These are phyloP conservation scores for Fusarium torulosum DNA, from an alignment of 2,329 filamentous ascomycete genomes.

Conservation along the genomic window DNA sequence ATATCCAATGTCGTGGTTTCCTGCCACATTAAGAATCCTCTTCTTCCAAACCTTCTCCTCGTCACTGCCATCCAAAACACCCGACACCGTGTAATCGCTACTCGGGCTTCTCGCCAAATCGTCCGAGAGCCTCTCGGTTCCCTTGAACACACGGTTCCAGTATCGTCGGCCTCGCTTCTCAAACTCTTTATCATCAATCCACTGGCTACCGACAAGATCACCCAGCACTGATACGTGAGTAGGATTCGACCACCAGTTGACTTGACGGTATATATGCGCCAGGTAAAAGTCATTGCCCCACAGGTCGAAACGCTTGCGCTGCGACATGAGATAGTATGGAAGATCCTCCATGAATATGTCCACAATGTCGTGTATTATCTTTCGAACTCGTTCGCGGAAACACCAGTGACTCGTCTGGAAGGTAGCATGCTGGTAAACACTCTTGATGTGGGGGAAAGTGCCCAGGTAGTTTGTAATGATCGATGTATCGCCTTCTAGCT, in stretches of 20 bases:
- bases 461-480: slow-evolving; percentile 71
- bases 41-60: slow-evolving; percentile 73
- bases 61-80: slow-evolving; percentile 60
- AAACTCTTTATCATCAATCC: slow-evolving; percentile 91
- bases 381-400: slow-evolving; percentile 65
- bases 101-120: slow-evolving; percentile 63
- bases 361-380: slow-evolving; percentile 68
- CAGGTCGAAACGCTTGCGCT: slow-evolving; percentile 86
- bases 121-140: slow-evolving; percentile 72
- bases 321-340: slow-evolving; percentile 72
- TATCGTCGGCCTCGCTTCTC: slow-evolving; percentile 77
- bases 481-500: slow-evolving; percentile 91
- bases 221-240: slow-evolving; percentile 91
- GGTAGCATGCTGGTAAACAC: slow-evolving; percentile 61
- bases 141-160: slow-evolving; percentile 84
- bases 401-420: slow-evolving; percentile 61
- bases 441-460: slow-evolving; percentile 66
- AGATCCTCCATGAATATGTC: slow-evolving; percentile 77
- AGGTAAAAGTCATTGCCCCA: slow-evolving; percentile 96
- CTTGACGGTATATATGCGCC: slow-evolving; percentile 87
- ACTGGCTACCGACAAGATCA: slow-evolving; percentile 93
- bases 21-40: slow-evolving; percentile 87
- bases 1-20: slow-evolving; percentile 97
- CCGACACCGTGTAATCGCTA: slow-evolving; percentile 63
- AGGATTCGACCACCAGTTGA: slow-evolving; percentile 86